phyloP scores from a whole-genome alignment of 2,329 filamentous ascomycete species.

The Zasmidium citrigriseum region DNA sequence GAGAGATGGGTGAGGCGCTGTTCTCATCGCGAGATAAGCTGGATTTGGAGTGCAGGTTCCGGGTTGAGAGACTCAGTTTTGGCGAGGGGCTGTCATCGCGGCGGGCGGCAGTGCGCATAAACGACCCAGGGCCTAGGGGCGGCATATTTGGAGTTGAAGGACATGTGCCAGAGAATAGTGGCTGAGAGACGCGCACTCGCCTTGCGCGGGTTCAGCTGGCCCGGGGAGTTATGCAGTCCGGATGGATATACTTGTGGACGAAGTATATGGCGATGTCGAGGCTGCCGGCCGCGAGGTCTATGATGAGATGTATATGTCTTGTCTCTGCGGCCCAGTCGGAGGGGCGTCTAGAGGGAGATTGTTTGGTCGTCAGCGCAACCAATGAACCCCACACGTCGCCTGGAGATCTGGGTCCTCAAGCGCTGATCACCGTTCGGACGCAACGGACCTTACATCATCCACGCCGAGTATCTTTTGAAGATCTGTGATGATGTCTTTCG shows the following conservation, averaged over 20 bases:
- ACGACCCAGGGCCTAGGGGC: slow-evolving; percentile 1
- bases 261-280: neutral
- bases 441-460: neutral
- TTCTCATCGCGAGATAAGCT: slow-evolving; percentile 10
- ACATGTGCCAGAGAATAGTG: neutral
- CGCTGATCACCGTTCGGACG: neutral
- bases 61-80: slow-evolving; percentile 17
- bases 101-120: slow-evolving; percentile 22
- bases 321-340: neutral
- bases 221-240: neutral
- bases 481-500: neutral
- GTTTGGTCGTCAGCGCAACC: neutral
- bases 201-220: neutral
- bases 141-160: neutral
- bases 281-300: too few species aligned
- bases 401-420: too few species aligned
- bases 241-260: too few species aligned
- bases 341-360: neutral
- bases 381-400: neutral
- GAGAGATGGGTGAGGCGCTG: slow-evolving; percentile 9
- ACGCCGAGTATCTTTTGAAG: too few species aligned
- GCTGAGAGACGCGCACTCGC: neutral
- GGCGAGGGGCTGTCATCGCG: slow-evolving; percentile 9
- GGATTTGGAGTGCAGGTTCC: slow-evolving; percentile 14
- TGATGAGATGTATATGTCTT: neutral